Base-by-base conservation (phyloP, 2,329 filamentous ascomycete genomes). In the Botrytis hyacinthi region DNA sequence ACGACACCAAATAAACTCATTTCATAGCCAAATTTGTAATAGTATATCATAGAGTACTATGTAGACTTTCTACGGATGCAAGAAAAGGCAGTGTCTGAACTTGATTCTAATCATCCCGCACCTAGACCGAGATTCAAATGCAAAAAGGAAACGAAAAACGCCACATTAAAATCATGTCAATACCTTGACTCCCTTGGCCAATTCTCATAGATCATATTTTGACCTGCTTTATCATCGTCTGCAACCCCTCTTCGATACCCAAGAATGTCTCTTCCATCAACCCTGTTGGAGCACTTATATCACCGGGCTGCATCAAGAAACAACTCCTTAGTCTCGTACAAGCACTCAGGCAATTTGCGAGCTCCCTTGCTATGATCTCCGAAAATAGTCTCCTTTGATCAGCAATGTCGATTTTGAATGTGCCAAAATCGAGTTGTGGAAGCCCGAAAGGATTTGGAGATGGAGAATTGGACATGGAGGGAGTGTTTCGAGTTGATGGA, bases 401-500 rank as follows among this genome's bases (percentile, higher is more conserved):
- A 14, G 63, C 63, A 67, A 67, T 51, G n/a, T 67, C 63, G 20
- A 67, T 51, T 37, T 67, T 67, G 63, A 67, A 67, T 14, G 63
- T 67, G 35, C 63, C 63, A 14, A 67, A 67, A 37, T 67, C 63
- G 7, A 67, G 44, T 46, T 67, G 63, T 16, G 63, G 63, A 10
- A 67, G 63, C 1, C 63, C 63, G 22, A 67, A 67, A n/a, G 44
- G 16, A 51, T 10, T 51, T 20, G 63, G 20, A 7, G 32, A 18
- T 37, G 32, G 63, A 2, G 63, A 51, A 67, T 26, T 67, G 5
- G 44, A 48, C 10, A 1, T 35, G 7, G 44, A 66, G 9, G 63
- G 29, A 3, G 63, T n/a, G 44, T 51, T 51, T 18, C 44, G 44
- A 4, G 63, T 44, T n/a, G 63, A 67, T 10, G 32, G 22, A 7